phyloP scores from a whole-genome alignment of 768 basidiomycete species.

The Postia placenta region DNA sequence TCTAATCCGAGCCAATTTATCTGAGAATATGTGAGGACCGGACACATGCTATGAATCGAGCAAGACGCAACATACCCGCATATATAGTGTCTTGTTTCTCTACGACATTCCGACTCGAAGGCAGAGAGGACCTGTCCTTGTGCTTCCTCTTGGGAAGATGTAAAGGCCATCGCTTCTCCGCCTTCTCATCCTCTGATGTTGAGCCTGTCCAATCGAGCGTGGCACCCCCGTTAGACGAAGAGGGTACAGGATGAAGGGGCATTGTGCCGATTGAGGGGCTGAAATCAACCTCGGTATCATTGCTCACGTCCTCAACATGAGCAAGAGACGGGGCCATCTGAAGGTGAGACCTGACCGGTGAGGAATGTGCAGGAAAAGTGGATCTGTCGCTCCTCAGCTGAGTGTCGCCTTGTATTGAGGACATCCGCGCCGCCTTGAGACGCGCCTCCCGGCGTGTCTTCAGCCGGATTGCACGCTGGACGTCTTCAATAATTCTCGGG shows the following conservation, averaged over 20 bases:
- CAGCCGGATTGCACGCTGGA: conserved; percentile 66
- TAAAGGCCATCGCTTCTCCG: conserved; percentile 58
- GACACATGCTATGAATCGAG: neutral
- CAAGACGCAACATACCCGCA: conserved; percentile 33
- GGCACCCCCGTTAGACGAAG: conserved; percentile 60
- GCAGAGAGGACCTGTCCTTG: conserved; percentile 47
- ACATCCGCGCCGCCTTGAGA: conserved; percentile 27
- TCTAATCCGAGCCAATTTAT: conserved; percentile 51
- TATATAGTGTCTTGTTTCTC: conserved; percentile 59
- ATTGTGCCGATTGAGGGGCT: conserved; percentile 52
- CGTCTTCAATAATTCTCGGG: conserved; percentile 75
- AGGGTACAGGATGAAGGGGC: conserved; percentile 58
- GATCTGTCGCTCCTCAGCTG: conserved; percentile 2
- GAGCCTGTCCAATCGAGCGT: conserved; percentile 73
- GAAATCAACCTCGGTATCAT: conserved; percentile 56
- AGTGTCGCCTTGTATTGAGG: conserved; percentile 20
- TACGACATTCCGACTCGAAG: conserved; percentile 36
- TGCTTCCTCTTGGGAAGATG: conserved; percentile 53
- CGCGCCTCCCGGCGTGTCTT: conserved; percentile 75
- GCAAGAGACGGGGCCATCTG: neutral
- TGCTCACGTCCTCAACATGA: conserved; percentile 4
- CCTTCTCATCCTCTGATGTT: conserved; percentile 45
- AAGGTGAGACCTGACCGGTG: conserved; percentile 17
- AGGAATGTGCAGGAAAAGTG: conserved; percentile 25
- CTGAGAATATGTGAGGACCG: conserved; percentile 25